Conservation (phyloP, 2,329 filamentous ascomycete species). For the Beauveria asiatica region DNA sequence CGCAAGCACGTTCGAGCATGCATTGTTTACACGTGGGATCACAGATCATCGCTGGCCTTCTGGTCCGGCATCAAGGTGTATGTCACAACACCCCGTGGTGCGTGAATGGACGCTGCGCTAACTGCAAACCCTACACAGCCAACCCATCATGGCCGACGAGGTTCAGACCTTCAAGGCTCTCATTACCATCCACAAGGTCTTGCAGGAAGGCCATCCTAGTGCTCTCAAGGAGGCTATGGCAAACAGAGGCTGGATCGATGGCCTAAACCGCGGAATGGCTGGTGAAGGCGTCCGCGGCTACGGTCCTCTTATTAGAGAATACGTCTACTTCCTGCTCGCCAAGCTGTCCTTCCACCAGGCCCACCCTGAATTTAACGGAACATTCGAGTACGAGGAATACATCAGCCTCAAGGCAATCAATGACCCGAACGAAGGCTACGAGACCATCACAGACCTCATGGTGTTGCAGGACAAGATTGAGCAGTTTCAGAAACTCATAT, state of each 20-base stretch:
- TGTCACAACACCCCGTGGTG: slow-evolving; percentile 27
- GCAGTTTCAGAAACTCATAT: slow-evolving; percentile 96
- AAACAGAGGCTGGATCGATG: slow-evolving; percentile 87
- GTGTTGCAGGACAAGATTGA: slow-evolving; percentile 96
- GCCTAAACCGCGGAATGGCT: slow-evolving; percentile 71
- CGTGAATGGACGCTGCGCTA: background rate
- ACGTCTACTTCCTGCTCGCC: slow-evolving; percentile 88
- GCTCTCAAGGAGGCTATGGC: slow-evolving; percentile 82
- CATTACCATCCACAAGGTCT: slow-evolving; percentile 93
- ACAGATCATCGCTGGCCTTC: slow-evolving; percentile 90
- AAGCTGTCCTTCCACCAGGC: slow-evolving; percentile 96
- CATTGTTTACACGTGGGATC: slow-evolving; percentile 99
- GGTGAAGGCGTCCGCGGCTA: slow-evolving; percentile 87
- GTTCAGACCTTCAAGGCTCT: slow-evolving; percentile 98
- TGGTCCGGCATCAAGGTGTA: slow-evolving; percentile 99
- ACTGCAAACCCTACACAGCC: slow-evolving; percentile 40
- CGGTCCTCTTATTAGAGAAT: slow-evolving; percentile 87
- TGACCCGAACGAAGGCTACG: slow-evolving; percentile 94
- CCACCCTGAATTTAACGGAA: slow-evolving; percentile 96
- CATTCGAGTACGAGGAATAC: slow-evolving; percentile 98
- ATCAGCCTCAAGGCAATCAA: slow-evolving; percentile 97
- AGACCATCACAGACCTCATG: slow-evolving; percentile 96
- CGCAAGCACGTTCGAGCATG: slow-evolving; percentile 95
- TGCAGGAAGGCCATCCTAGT: slow-evolving; percentile 90
- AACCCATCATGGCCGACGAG: slow-evolving; percentile 97